Evolutionary conservation across 2,329 filamentous ascomycete species (phyloP).

Genomic region (Monilinia polystroma): DNA sequence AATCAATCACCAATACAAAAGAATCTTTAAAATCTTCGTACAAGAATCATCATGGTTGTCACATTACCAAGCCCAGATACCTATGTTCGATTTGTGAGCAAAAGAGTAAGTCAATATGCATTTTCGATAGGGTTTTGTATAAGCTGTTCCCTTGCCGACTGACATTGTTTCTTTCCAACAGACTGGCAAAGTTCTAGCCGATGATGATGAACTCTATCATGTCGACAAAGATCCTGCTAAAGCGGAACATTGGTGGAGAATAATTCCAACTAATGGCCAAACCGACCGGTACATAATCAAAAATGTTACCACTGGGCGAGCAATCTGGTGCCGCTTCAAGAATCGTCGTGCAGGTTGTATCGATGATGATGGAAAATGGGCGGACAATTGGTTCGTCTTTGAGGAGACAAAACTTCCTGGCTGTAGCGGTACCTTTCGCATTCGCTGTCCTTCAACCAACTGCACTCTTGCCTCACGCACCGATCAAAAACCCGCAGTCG

Average conservation of each 20-base stretch:
- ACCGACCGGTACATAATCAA: conserved; percentile 1
- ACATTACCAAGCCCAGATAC: conserved; percentile 1
- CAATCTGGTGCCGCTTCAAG: conserved; percentile 2
- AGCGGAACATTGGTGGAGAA: conserved; percentile 9
- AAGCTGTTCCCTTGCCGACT: neutral
- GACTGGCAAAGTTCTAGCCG: conserved; percentile 5
- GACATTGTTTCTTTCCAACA: neutral
- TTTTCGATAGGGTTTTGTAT: neutral
- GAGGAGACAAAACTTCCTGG: neutral
- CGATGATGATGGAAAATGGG: neutral
- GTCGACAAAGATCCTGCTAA: conserved; percentile 4
- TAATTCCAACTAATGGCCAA: conserved; percentile 4
- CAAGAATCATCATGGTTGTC: conserved; percentile 4
- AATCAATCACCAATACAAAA: neutral
- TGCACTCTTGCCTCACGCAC: conserved; percentile 1
- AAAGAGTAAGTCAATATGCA: conserved; percentile 2
- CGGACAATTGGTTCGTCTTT: neutral
- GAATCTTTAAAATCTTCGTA: no score
- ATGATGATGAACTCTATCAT: conserved; percentile 3
- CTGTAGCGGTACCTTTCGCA: neutral
- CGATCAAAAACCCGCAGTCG: neutral
- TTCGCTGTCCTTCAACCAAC: conserved; percentile 6
- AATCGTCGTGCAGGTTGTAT: conserved; percentile 2
- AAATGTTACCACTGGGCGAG: neutral
- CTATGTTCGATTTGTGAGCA: conserved; percentile 8